A percentile compares a stretch with the other conserved stretches of the same genome.
phyloP scores from a whole-genome alignment of 208 protist genomes.

The Endotrypanum monterogeii region DNA sequence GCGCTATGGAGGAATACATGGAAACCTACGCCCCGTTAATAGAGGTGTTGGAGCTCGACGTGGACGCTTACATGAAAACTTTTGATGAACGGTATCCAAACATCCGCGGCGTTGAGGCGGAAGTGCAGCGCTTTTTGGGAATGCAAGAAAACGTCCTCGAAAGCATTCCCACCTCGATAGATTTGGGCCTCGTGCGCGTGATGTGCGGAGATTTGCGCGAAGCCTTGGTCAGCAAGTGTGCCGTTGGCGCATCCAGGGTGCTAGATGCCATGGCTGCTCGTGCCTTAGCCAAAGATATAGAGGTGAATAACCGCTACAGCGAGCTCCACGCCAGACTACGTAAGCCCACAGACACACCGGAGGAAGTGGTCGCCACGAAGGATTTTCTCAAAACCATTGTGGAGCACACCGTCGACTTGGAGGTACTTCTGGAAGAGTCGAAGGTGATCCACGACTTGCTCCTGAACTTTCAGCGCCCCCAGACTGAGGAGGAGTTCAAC shows the following conservation, averaged over 20 bases:
- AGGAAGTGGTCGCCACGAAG: conserved; percentile 88
- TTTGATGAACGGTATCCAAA: conserved; percentile 74
- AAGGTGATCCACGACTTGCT: conserved; percentile 88
- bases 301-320: conserved; percentile 70
- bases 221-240: conserved; percentile 79
- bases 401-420: conserved; percentile 85
- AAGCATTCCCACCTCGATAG: conserved; percentile 57
- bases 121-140: conserved; percentile 73
- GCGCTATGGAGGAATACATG: conserved; percentile 74
- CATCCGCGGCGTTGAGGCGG: conserved; percentile 71
- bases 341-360: conserved; percentile 78
- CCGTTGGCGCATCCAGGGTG: conserved; percentile 50
- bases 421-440: conserved; percentile 71
- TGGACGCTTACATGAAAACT: conserved; percentile 64
- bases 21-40: conserved; percentile 65
- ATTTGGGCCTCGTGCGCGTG: conserved; percentile 82
- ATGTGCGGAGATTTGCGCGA: conserved; percentile 79
- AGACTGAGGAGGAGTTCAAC: conserved; percentile 94
- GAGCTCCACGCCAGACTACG: conserved; percentile 65
- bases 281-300: conserved; percentile 69
- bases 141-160: conserved; percentile 61
- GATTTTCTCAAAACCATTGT: conserved; percentile 92
- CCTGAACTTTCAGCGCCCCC: conserved; percentile 88
- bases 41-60: conserved; percentile 79
- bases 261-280: conserved; percentile 80